phyloP scores from a whole-genome alignment of 1,284 basidiomycete species.

The Fomitopsis pinicola region DNA sequence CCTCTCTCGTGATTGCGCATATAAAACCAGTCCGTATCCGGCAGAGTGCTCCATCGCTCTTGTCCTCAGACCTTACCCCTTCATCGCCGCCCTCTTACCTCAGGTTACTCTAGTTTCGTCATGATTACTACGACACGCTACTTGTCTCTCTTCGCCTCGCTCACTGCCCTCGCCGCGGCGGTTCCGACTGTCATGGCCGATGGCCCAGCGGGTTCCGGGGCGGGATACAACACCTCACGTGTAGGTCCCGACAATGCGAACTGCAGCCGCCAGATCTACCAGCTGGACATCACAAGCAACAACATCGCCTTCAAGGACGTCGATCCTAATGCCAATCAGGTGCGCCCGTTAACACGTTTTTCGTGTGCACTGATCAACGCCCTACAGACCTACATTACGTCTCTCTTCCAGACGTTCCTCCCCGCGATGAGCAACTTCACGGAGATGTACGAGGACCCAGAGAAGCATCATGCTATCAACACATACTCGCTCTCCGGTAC shows the following conservation, averaged over 20 bases:
- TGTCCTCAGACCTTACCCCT: not conserved
- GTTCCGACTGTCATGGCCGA: not conserved
- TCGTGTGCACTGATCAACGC: not conserved
- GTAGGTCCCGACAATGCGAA: constrained; percentile 17
- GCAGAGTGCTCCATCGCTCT: too few relatives aligned
- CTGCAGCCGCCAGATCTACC: constrained; percentile 12
- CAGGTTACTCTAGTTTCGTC: not conserved
- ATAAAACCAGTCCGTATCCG: too few relatives aligned
- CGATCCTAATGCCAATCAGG: constrained; percentile 7
- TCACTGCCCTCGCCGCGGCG: not conserved
- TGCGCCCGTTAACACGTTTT: not conserved
- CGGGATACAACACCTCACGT: constrained; percentile 12
- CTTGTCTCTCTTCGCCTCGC: not conserved
- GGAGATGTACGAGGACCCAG: constrained; percentile 5
- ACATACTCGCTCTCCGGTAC: constrained; percentile 15
- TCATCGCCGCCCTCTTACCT: not conserved
- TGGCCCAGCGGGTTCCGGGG: not conserved
- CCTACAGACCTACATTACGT: constrained; percentile 9
- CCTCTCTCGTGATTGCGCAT: too few relatives aligned
- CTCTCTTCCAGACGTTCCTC: constrained; percentile 6
- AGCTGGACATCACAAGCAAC: constrained; percentile 12
- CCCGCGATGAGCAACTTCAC: constrained; percentile 10
- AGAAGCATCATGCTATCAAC: constrained; percentile 5
- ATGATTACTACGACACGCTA: not conserved
- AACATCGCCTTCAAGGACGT: constrained; percentile 15